Evolutionary conservation across 192 early-diverging fungal species (phyloP).

Genomic region (Pilaira anomala): DNA sequence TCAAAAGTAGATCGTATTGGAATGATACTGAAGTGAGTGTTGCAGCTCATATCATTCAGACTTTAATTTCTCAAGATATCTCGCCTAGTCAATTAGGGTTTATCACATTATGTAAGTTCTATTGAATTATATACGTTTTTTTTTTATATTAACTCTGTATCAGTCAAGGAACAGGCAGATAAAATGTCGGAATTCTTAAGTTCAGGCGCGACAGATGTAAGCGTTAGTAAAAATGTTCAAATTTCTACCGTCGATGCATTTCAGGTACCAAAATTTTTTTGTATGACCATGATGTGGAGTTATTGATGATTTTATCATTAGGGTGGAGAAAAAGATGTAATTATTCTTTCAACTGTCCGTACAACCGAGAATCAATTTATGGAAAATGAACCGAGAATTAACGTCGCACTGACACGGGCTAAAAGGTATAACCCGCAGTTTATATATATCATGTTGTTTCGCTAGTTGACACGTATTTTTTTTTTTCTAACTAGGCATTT

Average conservation of each 20-base stretch:
- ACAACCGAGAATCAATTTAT: constrained; percentile 58
- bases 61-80: constrained; percentile 43
- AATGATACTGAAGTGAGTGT: constrained; percentile 54
- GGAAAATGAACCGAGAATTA: constrained; percentile 63
- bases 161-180: constrained; percentile 65
- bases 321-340: constrained; percentile 76
- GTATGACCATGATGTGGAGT: not conserved
- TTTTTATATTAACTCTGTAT: not conserved
- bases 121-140: not conserved
- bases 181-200: constrained; percentile 33
- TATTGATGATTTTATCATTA: constrained; percentile 23
- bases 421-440: constrained; percentile 64
- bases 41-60: constrained; percentile 39
- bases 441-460: not conserved
- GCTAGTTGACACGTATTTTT: too few relatives aligned
- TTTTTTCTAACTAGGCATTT: constrained; percentile 48
- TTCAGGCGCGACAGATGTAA: constrained; percentile 15
- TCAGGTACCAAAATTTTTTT: constrained; percentile 29
- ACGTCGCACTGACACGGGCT: constrained; percentile 72
- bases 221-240: constrained; percentile 25
- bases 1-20: constrained; percentile 47
- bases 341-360: constrained; percentile 65
- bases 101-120: constrained; percentile 46
- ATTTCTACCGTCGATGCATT: constrained; percentile 72
- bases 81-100: constrained; percentile 56